Conservation (phyloP, 176 grass and related monocot species). For the Leersia perrieri region DNA sequence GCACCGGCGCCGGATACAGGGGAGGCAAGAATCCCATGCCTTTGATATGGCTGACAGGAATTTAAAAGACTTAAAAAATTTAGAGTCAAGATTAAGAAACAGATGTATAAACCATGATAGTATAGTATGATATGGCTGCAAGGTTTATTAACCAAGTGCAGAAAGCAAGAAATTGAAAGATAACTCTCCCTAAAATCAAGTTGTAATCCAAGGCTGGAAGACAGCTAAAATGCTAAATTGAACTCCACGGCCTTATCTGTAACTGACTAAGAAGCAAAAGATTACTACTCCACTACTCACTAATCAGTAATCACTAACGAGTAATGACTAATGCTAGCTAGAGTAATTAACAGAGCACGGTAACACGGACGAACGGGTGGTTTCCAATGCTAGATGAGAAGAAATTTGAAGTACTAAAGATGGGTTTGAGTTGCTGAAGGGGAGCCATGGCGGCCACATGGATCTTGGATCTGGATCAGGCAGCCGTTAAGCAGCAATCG, state of each 20-base stretch:
- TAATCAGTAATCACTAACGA: not conserved
- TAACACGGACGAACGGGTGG: not conserved
- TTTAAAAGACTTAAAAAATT: not conserved
- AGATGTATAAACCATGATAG: not conserved
- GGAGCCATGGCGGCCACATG: not conserved
- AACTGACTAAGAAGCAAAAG: not conserved
- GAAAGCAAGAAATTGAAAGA: not conserved
- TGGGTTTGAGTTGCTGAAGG: not conserved
- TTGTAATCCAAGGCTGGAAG: conserved; percentile 27
- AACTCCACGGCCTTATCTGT: conserved; percentile 10
- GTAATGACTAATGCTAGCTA: not conserved
- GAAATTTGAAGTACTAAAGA: not conserved
- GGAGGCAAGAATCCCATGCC: not conserved
- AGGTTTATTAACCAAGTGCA: not conserved
- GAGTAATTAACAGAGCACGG: not conserved
- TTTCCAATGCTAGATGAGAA: conserved; percentile 7
- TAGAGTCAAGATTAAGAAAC: not conserved
- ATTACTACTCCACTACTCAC: not conserved
- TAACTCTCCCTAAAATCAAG: not conserved
- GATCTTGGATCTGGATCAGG: conserved; percentile 43
- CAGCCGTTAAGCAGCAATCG: conserved; percentile 43
- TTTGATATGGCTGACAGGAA: too few species aligned
- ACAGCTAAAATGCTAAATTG: conserved; percentile 32
- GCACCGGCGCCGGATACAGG: not conserved
- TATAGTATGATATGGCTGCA: conserved; percentile 5